Percentiles rank a stretch among this genome's conserved stretches.
These are phyloP conservation scores for Acacia acuminata DNA, from an alignment of 306 rosid genomes.

Conservation along the genomic window DNA sequence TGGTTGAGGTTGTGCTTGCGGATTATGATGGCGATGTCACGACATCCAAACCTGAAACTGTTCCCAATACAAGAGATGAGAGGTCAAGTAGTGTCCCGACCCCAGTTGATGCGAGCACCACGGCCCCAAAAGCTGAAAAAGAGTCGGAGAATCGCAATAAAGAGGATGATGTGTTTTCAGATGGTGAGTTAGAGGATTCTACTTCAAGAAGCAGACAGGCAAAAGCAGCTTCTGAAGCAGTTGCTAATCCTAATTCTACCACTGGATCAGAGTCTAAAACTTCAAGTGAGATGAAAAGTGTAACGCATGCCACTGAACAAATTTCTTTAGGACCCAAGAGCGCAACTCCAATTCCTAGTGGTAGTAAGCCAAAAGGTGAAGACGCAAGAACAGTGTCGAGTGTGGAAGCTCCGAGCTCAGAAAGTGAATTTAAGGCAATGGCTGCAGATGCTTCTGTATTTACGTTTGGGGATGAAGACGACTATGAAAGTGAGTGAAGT, in stretches of 20 bases:
- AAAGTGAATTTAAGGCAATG: slow-evolving; percentile 98
- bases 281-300: slow-evolving; percentile 54
- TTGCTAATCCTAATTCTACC: slow-evolving; percentile 33
- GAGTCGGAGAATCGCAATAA: slow-evolving; percentile 49
- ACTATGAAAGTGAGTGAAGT: slow-evolving; percentile 83
- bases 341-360: slow-evolving; percentile 34
- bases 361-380: slow-evolving; percentile 52
- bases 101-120: slow-evolving; percentile 41
- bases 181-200: slow-evolving; percentile 72
- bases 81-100: slow-evolving; percentile 59
- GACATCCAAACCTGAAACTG: slow-evolving; percentile 48
- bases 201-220: slow-evolving; percentile 67
- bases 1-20: slow-evolving; percentile 84
- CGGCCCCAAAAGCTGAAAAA: slow-evolving; percentile 41
- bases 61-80: slow-evolving; percentile 57
- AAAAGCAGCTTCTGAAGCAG: slow-evolving; percentile 45
- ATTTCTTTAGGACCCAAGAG: slow-evolving; percentile 60
- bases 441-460: slow-evolving; percentile 99
- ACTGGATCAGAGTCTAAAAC: slow-evolving; percentile 46
- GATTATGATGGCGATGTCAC: slow-evolving; percentile 54
- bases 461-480: slow-evolving; percentile 94
- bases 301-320: slow-evolving; percentile 63
- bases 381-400: slow-evolving; percentile 42
- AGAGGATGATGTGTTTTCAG: slow-evolving; percentile 96
- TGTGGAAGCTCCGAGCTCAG: slow-evolving; percentile 51